Base-by-base conservation (phyloP, 257 asterid genomes). In the Solanum pinnatisectum region DNA sequence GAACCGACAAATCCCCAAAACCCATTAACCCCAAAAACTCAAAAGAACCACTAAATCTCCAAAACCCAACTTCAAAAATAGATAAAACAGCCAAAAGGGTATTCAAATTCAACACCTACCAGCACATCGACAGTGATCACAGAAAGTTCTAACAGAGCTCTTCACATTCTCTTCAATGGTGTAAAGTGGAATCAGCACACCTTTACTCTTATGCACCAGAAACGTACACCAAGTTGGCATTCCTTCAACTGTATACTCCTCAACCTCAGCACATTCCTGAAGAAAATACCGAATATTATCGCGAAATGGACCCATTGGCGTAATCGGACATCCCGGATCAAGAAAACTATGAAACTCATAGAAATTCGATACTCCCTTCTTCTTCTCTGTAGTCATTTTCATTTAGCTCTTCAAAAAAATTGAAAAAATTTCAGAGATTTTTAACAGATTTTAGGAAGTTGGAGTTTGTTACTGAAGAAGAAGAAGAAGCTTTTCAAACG, bases 111-210 rank as follows among this genome's bases (percentile, higher is more conserved):
- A 79, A 2, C 9, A 15, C 3, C 8, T 79, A 96, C 99, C 99
- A 8, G 95, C 93, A 81, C 94, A 93, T 32, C 97, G 92, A 89
- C 98, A 96, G 91, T 93, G 91, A 87, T 95, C 94, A 89, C 98
- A 96, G 87, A 93, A 93, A 73, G 95, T 98, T 3, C 84, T 88
- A 35, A 88, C 90, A 16, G 98, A 93, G 36, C 33, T 84, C 86
- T 81, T 87, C 11, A 95, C 98, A 16, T 91, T 88, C 87, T 96
- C 98, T 90, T 96, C 98, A 83, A 95, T 90, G 8, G 98, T 93
- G 92, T 91, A 96, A 16, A 96, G 92, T 10, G 98, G 98, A 88
- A 95, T 88, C 18, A 94, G 95, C 8, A 92, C 70, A 22, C 96
- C 98, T 67, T 85, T 92, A 35, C 35, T 91, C 90, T 96, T 95